Conservation (phyloP, 345 rosid species). For the Eucalyptus regnans region DNA sequence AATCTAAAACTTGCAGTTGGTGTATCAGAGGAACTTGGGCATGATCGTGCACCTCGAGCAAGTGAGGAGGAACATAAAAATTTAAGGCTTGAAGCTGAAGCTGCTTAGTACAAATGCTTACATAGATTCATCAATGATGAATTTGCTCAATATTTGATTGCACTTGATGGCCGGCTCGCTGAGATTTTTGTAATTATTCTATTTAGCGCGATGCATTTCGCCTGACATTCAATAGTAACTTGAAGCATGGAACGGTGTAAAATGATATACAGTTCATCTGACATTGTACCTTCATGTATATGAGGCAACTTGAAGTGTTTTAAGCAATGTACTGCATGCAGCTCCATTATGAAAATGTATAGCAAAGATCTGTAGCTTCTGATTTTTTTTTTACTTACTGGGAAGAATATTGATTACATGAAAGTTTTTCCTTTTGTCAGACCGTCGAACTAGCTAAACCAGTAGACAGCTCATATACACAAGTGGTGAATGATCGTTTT, state of each 20-base stretch:
- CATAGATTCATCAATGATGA: not conserved
- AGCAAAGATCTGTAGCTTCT: not conserved
- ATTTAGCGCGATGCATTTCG: not conserved
- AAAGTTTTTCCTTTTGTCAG: not conserved
- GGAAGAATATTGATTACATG: not conserved
- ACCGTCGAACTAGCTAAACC: not conserved
- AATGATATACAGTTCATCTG: not conserved
- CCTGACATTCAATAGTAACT: not conserved
- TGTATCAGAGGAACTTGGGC: not conserved
- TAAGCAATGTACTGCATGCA: not conserved
- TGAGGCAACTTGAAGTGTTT: not conserved
- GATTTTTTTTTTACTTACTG: not conserved
- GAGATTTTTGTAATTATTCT: not conserved
- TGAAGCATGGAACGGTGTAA: not conserved
- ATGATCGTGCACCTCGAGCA: not conserved
- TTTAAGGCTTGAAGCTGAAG: not conserved
- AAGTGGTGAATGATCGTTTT: not conserved
- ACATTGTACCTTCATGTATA: not conserved
- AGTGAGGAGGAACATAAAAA: not conserved
- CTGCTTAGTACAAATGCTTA: not conserved
- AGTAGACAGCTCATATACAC: not conserved
- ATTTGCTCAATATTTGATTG: not conserved
- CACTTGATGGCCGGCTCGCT: not conserved
- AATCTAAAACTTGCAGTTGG: slow-evolving; percentile 43
- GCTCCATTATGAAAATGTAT: not conserved